Evolutionary conservation across 345 rosid genomes (phyloP), one percentile per base, ranked within the genome.

Genomic region (Lenwebbia sp.): DNA sequence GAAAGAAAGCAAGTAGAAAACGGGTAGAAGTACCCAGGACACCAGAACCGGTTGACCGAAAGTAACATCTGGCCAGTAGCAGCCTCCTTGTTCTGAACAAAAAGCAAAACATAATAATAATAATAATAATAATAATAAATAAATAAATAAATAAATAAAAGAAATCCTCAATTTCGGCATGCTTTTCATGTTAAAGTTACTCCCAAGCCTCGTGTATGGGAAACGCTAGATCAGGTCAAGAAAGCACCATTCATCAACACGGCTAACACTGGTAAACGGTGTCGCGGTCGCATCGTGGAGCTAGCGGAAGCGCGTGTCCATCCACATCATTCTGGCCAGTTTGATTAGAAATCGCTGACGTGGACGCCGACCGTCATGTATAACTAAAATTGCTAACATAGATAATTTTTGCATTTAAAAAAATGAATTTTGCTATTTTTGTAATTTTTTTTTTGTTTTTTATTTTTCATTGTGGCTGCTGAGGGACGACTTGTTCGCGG

Each of bases 351-450:
- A 22, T 54, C 8, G 0, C 3, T 22, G 1, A 7, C 4, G 25
- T 22, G 1, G 26, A 7, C 10, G 10, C 2, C 4, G 10, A 2
- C 12, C 13, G 5, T 25, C n/a, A 23, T 0, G 5, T 55, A 55
- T 0, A 1, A 54, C 4, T 1, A 3, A 7, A 54, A 21, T 7
- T 7, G 4, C 10, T 3, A 8, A 21, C 4, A 54, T 54, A 21
- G 1, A 22, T 8, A 19, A 21, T 54, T 55, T 54, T 55, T 9
- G n/a, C 58, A 56, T 23, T 25, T 23, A 54, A 54, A 54, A 54
- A 22, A 54, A 54, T 7, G 4, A 54, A 54, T 1, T 53, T 53
- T 53, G 21, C 7, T 53, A 53, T 53, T 21, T 54, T 55, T 21
- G 10, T 44, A 47, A 47, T 8, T 1, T 21, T 54, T 53, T 53